Evolutionary conservation across 768 basidiomycete genomes (phyloP).

Genomic region (Gloeostereum incarnatum): DNA sequence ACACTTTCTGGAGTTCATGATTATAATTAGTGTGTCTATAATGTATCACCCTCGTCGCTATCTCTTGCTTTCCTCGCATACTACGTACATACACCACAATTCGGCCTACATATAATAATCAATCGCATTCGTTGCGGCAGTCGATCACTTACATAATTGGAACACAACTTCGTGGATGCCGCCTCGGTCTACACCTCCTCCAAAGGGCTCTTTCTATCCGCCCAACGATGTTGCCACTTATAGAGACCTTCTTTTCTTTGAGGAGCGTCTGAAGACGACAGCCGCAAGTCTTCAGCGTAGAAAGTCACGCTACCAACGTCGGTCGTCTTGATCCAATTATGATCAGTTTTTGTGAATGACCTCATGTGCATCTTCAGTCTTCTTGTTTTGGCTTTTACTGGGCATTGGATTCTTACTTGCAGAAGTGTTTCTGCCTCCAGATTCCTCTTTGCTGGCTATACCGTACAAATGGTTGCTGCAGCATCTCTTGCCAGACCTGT

Average conservation of each 20-base stretch:
- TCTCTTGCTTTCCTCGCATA: too few species aligned
- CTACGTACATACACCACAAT: too few species aligned
- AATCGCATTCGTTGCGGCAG: too few species aligned
- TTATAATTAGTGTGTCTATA: too few species aligned
- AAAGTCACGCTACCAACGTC: slow-evolving; percentile 79
- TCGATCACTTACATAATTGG: too few species aligned
- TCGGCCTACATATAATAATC: too few species aligned
- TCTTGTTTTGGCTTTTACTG: slow-evolving; percentile 59
- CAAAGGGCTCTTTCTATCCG: slow-evolving; percentile 33
- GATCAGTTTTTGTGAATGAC: slow-evolving; percentile 10
- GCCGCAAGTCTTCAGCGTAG: slow-evolving; percentile 71
- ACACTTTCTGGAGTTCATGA: too few species aligned
- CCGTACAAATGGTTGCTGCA: slow-evolving; percentile 48
- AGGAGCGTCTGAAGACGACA: slow-evolving; percentile 94
- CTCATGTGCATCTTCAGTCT: slow-evolving; percentile 39
- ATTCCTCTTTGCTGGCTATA: slow-evolving; percentile 56
- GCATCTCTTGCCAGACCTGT: slow-evolving; percentile 41
- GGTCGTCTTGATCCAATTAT: slow-evolving; percentile 15
- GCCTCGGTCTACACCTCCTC: slow-evolving; percentile 26
- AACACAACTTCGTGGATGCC: slow-evolving; percentile 2
- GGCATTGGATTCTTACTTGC: slow-evolving; percentile 64
- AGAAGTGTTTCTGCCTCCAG: slow-evolving; percentile 60
- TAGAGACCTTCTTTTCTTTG: slow-evolving; percentile 84
- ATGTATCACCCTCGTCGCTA: too few species aligned
- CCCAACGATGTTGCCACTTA: slow-evolving; percentile 73